These are phyloP conservation scores for Yarrowia deformans DNA, from an alignment of 805 yeast genomes.

Conservation along the genomic window DNA sequence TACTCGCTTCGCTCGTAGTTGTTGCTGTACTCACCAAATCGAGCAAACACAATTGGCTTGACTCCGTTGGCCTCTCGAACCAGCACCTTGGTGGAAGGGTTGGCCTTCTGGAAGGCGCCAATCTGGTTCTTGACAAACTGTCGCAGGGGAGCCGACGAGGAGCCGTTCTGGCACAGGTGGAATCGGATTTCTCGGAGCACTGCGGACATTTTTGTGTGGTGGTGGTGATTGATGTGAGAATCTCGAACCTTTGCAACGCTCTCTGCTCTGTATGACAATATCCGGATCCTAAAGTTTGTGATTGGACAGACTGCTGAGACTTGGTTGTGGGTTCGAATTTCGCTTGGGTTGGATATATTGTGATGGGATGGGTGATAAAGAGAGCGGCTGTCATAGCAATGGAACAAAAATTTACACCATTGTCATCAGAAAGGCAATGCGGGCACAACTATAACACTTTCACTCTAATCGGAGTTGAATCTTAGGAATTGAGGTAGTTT, in stretches of 20 bases:
- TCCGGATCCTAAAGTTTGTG: conserved; percentile 23
- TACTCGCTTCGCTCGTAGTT: neutral
- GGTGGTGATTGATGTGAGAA: conserved; percentile 12
- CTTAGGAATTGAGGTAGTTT: too few relatives aligned
- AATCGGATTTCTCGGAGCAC: conserved; percentile 81
- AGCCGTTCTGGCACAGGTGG: conserved; percentile 81
- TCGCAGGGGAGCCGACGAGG: conserved; percentile 68
- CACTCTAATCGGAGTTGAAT: too few relatives aligned
- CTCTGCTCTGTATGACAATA: conserved; percentile 1
- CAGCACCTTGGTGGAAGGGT: conserved; percentile 74
- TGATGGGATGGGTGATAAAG: neutral
- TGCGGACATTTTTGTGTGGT: conserved; percentile 45
- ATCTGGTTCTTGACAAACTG: conserved; percentile 39
- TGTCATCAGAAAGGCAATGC: neutral
- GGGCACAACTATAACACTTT: neutral
- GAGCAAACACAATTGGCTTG: conserved; percentile 75
- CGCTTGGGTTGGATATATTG: neutral
- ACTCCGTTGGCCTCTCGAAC: conserved; percentile 79
- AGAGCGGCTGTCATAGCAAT: neutral
- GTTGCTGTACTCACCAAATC: conserved; percentile 57
- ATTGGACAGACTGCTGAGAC: conserved; percentile 11
- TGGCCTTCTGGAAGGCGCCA: conserved; percentile 59
- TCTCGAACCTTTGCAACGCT: conserved; percentile 5
- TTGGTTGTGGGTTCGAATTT: conserved; percentile 13
- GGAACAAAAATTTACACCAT: neutral